Conservation (phyloP, 1,284 basidiomycete genomes). For the Microbotryum scabiosae region DNA sequence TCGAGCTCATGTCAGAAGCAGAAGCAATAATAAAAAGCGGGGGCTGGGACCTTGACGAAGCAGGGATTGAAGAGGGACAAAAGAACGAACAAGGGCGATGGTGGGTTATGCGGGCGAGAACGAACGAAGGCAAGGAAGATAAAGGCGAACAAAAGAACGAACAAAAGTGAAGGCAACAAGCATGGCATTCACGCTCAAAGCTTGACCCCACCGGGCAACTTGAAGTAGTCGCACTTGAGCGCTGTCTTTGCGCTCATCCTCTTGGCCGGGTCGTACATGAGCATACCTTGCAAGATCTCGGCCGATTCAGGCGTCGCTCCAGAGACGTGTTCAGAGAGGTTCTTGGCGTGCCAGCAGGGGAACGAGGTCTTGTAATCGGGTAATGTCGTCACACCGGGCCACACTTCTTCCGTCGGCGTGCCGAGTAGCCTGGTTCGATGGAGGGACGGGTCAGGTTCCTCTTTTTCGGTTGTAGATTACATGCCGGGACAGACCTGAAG, state of each 20-base stretch:
- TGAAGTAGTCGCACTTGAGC: conserved; percentile 71
- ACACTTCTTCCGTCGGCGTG: conserved; percentile 84
- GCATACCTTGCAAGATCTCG: conserved; percentile 70
- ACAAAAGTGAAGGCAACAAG: background rate
- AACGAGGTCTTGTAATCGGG: conserved; percentile 97
- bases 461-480: background rate
- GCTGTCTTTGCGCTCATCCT: conserved; percentile 89
- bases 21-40: background rate
- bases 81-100: background rate
- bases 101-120: background rate
- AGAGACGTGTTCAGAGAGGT: conserved; percentile 58
- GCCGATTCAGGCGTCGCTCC: conserved; percentile 55
- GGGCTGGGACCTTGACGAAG: background rate
- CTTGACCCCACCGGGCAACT: conserved; percentile 16
- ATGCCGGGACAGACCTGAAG: conserved; percentile 59
- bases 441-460: conserved; percentile 14
- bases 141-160: background rate
- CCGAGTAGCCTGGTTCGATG: conserved; percentile 65
- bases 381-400: conserved; percentile 82
- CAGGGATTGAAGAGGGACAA: background rate
- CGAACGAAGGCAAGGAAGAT: background rate
- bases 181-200: background rate
- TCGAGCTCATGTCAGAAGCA: background rate
- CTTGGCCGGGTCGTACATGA: conserved; percentile 88
- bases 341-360: conserved; percentile 72